Base-by-base conservation (phyloP, 78 protist species). In the Trichosphaerium sp. region DNA sequence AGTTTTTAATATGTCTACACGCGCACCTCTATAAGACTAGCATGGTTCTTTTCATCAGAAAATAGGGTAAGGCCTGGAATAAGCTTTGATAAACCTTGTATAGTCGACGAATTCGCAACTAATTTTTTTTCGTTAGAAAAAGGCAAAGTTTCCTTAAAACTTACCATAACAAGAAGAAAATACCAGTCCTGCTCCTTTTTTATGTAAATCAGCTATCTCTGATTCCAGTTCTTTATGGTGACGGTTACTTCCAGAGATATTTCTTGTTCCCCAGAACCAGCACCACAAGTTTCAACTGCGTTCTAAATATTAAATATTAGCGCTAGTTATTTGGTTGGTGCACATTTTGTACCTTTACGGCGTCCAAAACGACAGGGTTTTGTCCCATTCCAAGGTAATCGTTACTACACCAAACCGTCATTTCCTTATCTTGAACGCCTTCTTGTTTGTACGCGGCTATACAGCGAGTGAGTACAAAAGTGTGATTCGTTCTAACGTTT, bases 211-310 rank as follows among this genome's bases (percentile, higher is more conserved):
- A n/a, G 92, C 93, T 8, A 92, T 55, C 48, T 78, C 88, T 10
- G 26, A 35, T 55, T 92, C 96, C 29, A 92, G 64, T 31, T 26
- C 64, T 4, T 64, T 80, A 54, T 88, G 92, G 32, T 67, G 74
- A 32, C 39, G 23, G 15, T 78, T 80, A 38, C 79, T 88, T 29
- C 96, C 96, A 52, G 84, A 40, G 43, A 92, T 92, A 73, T 92
- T 92, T 55, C 96, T 82, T 15, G 96, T 92, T 23, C 96, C 96
- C 96, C 96, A 6, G 91, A 67, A 5, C 96, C 96, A 23, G 94
- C 89, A 4, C 96, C 96, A 47, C 73, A 73, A 48, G 21, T 11
- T 23, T 56, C 61, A 29, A 88, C 80, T 23, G 88, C 74, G 14
- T 43, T 76, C 59, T 69, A 23, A 37, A 44, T 25, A 63, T 21